These are phyloP conservation scores for Cercospora sp. DNA, from an alignment of 2,329 filamentous ascomycete species.

Conservation along the genomic window DNA sequence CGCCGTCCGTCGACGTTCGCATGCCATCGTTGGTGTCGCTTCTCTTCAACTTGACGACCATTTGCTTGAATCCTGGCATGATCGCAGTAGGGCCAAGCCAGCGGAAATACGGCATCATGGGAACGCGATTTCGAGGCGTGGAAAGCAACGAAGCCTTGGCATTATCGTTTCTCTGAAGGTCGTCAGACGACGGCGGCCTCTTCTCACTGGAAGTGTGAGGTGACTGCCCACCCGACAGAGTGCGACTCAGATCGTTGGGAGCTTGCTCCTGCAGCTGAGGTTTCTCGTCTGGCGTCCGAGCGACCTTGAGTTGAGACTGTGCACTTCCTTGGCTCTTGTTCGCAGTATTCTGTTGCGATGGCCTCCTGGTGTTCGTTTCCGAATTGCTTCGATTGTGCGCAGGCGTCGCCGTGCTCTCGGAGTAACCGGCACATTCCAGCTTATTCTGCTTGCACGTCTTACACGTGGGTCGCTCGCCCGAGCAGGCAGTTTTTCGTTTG, in stretches of 20 bases:
- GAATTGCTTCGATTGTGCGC: constrained; percentile 23
- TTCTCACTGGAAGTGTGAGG: constrained; percentile 16
- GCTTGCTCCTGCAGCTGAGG: constrained; percentile 1
- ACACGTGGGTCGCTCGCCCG: constrained; percentile 47
- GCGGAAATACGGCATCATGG: constrained; percentile 75
- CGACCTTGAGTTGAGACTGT: neutral
- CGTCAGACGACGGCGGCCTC: constrained; percentile 14
- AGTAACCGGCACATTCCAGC: constrained; percentile 51
- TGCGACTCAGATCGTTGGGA: constrained; percentile 17
- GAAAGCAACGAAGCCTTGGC: constrained; percentile 34
- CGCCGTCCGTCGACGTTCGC: constrained; percentile 55
- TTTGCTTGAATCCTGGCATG: constrained; percentile 88
- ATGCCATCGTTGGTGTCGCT: constrained; percentile 62
- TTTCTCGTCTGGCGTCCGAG: constrained; percentile 3
- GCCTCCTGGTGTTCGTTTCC: constrained; percentile 17
- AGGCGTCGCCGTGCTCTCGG: constrained; percentile 35
- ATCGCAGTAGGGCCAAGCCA: constrained; percentile 92
- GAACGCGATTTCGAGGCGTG: constrained; percentile 52
- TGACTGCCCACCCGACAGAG: constrained; percentile 19
- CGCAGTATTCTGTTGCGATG: constrained; percentile 10
- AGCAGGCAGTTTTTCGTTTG: constrained; percentile 53
- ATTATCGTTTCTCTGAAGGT: constrained; percentile 16
- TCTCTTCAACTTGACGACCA: constrained; percentile 76
- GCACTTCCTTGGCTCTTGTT: constrained; percentile 3
- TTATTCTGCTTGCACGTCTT: constrained; percentile 52